Base-by-base conservation (phyloP, 768 basidiomycete species). In the Suillus discolor region DNA sequence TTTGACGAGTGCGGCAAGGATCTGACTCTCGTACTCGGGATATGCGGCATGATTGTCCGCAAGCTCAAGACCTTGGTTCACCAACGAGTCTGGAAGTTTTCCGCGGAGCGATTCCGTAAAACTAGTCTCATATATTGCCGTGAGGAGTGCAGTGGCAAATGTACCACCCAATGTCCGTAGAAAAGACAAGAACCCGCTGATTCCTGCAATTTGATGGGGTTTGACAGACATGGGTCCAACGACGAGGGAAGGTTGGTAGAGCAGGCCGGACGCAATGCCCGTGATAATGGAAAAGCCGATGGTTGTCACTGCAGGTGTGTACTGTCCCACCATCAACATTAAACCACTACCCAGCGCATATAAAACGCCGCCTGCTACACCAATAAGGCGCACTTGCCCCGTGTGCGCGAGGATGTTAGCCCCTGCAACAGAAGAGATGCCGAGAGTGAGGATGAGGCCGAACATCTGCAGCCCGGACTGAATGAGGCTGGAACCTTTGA, bases 151-250 rank as follows among this genome's bases (percentile, higher is more conserved):
- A 6, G 76, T 79, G 9, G 76, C 77, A 38, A 77, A 77, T 51
- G 76, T 77, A 20, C 76, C 76, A 2, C 76, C 76, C 0, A 77
- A 65, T 16, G 76, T 77, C 18, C 76, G 73, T n/a, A 77, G 72
- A 57, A 77, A 77, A 6, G 76, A 78, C 9, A 77, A 53, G 66
- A 77, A 77, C 12, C 76, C 76, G n/a, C 77, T 77, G 67, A 77
- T 79, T 9, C 76, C 77, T 4, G 76, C 76, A 36, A 77, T 61
- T 62, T 77, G 77, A 28, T 72, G 67, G 0, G 77, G 77, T 53
- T 78, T 15, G 64, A 78, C 78, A 2, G 76, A 78, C 71, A 79
- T 73, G 49, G 78, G 77, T 16, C 77, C 78, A 4, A 78, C 77
- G 34, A 77, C 70, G 36, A 77, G 76, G 55, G 77, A 75, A 39